Base-by-base conservation (phyloP, 306 rosid genomes). In the Neltuma alba region DNA sequence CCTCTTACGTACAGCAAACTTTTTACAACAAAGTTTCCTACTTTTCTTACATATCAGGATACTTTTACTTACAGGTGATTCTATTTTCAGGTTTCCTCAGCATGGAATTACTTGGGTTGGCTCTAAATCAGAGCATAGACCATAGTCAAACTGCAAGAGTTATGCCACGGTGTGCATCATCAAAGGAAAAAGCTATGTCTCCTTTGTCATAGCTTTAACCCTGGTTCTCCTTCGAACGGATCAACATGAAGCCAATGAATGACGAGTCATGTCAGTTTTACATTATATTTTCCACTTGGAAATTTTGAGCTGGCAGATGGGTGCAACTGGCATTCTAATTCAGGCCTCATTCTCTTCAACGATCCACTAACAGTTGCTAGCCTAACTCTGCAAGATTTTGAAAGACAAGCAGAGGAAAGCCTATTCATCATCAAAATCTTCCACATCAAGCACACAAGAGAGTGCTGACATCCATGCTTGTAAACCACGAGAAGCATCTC, bases 381-480 rank as follows among this genome's bases (percentile, higher is more conserved):
- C 50, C 62, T 72, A 27, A 63, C 14, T 25, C 55, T 33, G 76
- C 41, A 23, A 9, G 30, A 41, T 44, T 63, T 34, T 72, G 16
- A 75, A 54, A 72, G 66, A 55, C 38, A 25, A 71, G 64, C 55
- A 78, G 25, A 67, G 5, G n/a, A 71, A 75, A 44, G 70, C 62
- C 89, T 87, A 88, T 37, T 83, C 23, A 20, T 83, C 73, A 38
- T 78, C 87, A 61, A 63, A 80, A 69, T 82, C 83, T 69, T 85
- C 82, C 50, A 87, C 78, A 72, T 84, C 92, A 72, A 87, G 84
- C 31, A 94, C 90, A 80, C 89, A 85, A 44, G 90, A 85, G 27
- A 94, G 89, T 71, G 91, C 86, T 9, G 89, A 94, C 81, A 84
- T 76, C 99, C 97, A 94, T 15, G 85, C 91, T 79, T 27, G 88